Evolutionary conservation across 441 rosid species (phyloP).

Genomic region (Gossypium aridum): DNA sequence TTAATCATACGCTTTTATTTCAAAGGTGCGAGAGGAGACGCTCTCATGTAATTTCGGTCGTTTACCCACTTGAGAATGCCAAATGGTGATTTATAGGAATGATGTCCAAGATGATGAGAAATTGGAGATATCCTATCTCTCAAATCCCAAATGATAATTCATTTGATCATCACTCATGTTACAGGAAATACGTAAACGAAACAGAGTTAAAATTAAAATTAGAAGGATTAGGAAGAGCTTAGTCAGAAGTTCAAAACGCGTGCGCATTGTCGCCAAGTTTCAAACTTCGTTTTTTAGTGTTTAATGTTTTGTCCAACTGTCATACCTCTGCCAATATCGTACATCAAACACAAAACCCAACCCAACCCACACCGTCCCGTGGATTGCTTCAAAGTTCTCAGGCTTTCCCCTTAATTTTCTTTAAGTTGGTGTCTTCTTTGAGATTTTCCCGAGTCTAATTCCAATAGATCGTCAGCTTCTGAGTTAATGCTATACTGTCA

Average conservation of each 20-base stretch:
- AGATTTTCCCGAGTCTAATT: not conserved
- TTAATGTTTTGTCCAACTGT: constrained; percentile 1
- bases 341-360: not conserved
- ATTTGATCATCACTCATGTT: too few relatives aligned
- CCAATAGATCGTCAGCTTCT: not conserved
- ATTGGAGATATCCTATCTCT: too few relatives aligned
- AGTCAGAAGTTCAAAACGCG: constrained; percentile 5
- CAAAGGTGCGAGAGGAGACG: too few relatives aligned
- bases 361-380: not conserved
- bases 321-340: not conserved
- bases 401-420: too few relatives aligned
- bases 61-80: too few relatives aligned
- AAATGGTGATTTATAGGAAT: too few relatives aligned
- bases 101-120: too few relatives aligned
- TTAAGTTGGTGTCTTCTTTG: not conserved
- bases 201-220: not conserved
- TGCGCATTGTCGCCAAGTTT: not conserved
- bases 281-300: not conserved
- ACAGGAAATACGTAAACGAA: not conserved
- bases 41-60: too few relatives aligned
- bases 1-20: too few relatives aligned
- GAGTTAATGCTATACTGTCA: not conserved
- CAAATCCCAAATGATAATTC: too few relatives aligned
- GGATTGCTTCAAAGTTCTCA: constrained; percentile 10
- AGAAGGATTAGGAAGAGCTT: not conserved